Evolutionary conservation across 306 rosid genomes (phyloP), one percentile per base, ranked within the genome.

Genomic region (Gastrolobium bilobum): DNA sequence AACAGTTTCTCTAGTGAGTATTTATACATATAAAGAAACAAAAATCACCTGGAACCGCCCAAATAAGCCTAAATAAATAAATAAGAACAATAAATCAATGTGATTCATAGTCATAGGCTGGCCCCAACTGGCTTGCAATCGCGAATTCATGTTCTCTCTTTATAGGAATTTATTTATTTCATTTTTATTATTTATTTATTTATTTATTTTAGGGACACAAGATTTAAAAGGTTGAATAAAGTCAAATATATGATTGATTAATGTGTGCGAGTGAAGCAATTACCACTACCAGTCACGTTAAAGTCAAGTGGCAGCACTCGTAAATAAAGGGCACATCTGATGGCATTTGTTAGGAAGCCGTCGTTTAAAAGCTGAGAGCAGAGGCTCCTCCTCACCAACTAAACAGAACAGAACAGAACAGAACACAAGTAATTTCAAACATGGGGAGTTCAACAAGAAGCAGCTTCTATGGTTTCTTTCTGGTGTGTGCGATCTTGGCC

Each of bases 401-500:
- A n/a, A n/a, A n/a, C n/a, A n/a, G n/a, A n/a, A n/a, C 26, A 20
- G 1, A 20, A 20, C 26, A 0, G 1, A 20, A 20, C 26, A 20
- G 26, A 20, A 1, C 26, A 20, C 0, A 20, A 20, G 0, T 20
- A 20, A 20, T 20, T 20, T 5, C 44, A 3, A 87, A 69, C 77
- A 92, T 92, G 97, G 87, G 62, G 57, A 79, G 60, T 80, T 54
- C 87, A 15, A 44, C 60, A 4, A 14, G 14, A 56, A 81, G 37
- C 39, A 37, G 56, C 20, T 40, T 77, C 84, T 60, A 33, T 40
- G 63, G 50, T 15, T 65, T 81, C 81, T 48, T 87, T 63, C 60
- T 84, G 2, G 1, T 83, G 2, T 86, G 80, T 26, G 75, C 91
- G 10, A 91, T 94, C 92, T 37, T 88, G 3, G 81, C 93, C 93